These are phyloP conservation scores for Boechera stricta DNA, from an alignment of 345 rosid species.

Conservation along the genomic window DNA sequence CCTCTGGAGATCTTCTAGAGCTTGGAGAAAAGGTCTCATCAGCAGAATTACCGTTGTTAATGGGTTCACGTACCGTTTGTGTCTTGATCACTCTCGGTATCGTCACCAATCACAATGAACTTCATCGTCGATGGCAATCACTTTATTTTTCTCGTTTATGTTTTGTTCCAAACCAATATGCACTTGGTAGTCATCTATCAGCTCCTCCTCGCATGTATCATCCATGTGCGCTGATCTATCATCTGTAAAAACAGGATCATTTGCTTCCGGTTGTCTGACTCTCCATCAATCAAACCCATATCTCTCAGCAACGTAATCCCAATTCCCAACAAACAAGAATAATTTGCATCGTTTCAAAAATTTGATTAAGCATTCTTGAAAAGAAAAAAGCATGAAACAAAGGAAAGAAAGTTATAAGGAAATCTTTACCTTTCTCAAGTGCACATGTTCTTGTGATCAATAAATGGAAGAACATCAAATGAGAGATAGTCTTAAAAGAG, in stretches of 20 bases:
- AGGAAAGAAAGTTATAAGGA: background rate
- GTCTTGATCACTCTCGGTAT: conserved; percentile 31
- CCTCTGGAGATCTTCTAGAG: background rate
- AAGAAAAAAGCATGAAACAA: background rate
- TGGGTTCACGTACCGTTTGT: no score
- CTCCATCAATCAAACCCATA: conserved; percentile 10
- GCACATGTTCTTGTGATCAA: no score
- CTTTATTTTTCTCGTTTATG: conserved; percentile 13
- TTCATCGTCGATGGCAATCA: conserved; percentile 24
- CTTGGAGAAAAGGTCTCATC: no score
- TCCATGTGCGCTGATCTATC: conserved; percentile 1
- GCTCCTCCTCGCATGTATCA: conserved; percentile 21
- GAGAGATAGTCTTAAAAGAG: conserved; percentile 77
- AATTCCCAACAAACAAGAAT: conserved; percentile 3
- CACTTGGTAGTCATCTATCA: conserved; percentile 24
- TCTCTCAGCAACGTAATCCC: conserved; percentile 25
- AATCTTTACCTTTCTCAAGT: no score
- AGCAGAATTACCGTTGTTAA: no score
- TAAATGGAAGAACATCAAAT: conserved; percentile 55
- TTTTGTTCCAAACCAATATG: background rate
- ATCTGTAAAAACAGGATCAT: conserved; percentile 21
- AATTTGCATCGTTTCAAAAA: background rate
- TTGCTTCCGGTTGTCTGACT: conserved; percentile 12
- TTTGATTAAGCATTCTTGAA: no score
- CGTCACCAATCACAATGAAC: conserved; percentile 15